These are phyloP conservation scores for Gypsophila paniculata DNA, from an alignment of 179 eudicot genomes.

Conservation along the genomic window DNA sequence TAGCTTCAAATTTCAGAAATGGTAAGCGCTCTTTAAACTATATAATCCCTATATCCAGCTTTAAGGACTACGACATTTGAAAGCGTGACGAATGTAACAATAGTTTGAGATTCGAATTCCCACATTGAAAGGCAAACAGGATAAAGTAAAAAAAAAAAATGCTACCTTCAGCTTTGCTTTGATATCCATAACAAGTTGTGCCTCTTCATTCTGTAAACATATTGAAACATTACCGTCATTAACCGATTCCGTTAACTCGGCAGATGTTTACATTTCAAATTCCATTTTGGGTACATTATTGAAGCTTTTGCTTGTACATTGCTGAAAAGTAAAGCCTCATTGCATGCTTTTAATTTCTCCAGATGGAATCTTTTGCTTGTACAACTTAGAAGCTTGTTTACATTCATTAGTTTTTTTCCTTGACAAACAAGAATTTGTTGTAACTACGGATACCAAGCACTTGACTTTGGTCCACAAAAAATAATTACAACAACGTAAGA, in stretches of 20 bases:
- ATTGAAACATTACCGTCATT: background rate
- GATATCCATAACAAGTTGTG: conserved; percentile 76
- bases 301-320: background rate
- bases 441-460: background rate
- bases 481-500: background rate
- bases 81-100: background rate
- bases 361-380: background rate
- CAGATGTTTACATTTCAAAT: background rate
- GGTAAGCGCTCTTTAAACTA: background rate
- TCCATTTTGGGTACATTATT: too few relatives aligned
- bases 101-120: background rate
- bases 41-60: background rate
- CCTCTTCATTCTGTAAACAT: conserved; percentile 63
- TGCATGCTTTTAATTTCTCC: background rate
- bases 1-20: too few relatives aligned
- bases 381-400: background rate
- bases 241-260: background rate
- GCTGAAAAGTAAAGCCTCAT: background rate
- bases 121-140: background rate
- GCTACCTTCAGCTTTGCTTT: conserved; percentile 85
- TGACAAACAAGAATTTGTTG: background rate
- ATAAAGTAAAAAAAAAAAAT: background rate
- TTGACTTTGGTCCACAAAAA: background rate
- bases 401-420: background rate
- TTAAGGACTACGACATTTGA: background rate